Conservation (phyloP, 2,329 filamentous ascomycete genomes). For the Botrytis squamosa region DNA sequence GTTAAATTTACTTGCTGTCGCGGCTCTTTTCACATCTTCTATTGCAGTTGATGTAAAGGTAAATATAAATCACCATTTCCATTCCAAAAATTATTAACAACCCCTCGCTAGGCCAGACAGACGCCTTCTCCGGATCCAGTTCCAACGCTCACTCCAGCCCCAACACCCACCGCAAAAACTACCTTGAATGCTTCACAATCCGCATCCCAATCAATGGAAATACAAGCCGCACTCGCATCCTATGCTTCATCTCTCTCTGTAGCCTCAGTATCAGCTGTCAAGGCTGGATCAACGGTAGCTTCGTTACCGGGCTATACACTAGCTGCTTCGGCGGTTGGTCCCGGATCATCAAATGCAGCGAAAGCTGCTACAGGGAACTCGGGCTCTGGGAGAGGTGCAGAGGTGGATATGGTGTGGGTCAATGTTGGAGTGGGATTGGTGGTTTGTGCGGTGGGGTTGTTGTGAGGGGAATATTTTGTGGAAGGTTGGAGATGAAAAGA, state of each 20-base stretch:
- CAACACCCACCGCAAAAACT: neutral
- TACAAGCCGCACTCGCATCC: neutral
- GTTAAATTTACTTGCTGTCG: neutral
- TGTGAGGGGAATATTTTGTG: neutral
- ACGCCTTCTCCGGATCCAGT: neutral
- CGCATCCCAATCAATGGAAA: neutral
- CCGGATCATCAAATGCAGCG: neutral
- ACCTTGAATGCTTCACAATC: conserved; percentile 1
- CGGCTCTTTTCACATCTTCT: neutral
- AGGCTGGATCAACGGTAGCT: neutral
- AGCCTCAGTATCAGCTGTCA: neutral
- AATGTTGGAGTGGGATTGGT: neutral
- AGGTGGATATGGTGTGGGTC: neutral
- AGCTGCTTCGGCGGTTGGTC: neutral
- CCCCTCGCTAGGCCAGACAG: neutral
- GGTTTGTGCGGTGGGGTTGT: neutral
- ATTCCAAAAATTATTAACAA: neutral
- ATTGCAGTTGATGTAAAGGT: neutral
- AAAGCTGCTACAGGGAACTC: neutral
- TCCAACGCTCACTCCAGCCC: neutral
- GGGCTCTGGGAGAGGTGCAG: neutral
- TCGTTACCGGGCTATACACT: neutral
- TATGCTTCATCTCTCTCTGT: conserved; percentile 2
- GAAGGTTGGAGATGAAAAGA: neutral
- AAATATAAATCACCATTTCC: neutral